Base-by-base conservation (phyloP, 345 rosid species). In the Populus euphratica region DNA sequence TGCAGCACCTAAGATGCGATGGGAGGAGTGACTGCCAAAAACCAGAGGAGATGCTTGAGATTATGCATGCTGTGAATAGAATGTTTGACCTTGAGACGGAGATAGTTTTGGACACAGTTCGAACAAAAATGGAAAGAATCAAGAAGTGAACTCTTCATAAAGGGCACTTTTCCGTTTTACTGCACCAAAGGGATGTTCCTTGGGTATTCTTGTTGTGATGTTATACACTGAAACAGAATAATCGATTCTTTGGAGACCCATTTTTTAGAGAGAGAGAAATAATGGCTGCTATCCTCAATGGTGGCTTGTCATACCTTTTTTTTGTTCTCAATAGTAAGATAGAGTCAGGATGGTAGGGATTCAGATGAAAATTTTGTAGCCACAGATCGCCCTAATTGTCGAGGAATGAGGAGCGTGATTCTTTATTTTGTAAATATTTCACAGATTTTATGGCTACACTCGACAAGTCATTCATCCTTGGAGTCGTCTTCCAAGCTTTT, bases 1-100 rank as follows among this genome's bases (percentile, higher is more conserved):
- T 79, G 78, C 78, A 79, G 74, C 82, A 79, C 70, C 78, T 79
- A 6, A 69, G 82, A 79, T 36, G 68, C 13, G 82, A 79, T 31
- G 64, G 74, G 21, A 79, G 74, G 38, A 79, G 70, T 68, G 77
- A 74, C 74, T 67, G 74, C 33, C 69, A 73, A 25, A 74, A n/a
- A 36, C 77, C 74, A 73, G 74, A 69, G 13, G 77, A 73, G 41
- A 47, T 69, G 44, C 73, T 79, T n/a, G 82, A 74, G 63, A 68
- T 10, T 44, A 74, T 79, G 82, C 77, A 74, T 16, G 82, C 82
- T 14, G 49, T 79, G 31, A 79, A 79, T 21, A 79, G 74, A 69
- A 73, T 74, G 82, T 79, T 73, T 68, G 74, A 69, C 69, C 78
- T 79, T 2, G 82, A 79, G 70, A 79, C 43, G 7, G 77, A 79